Conservation (phyloP, 1,139 yeast species). For the Eremothecium sinecaudum region DNA sequence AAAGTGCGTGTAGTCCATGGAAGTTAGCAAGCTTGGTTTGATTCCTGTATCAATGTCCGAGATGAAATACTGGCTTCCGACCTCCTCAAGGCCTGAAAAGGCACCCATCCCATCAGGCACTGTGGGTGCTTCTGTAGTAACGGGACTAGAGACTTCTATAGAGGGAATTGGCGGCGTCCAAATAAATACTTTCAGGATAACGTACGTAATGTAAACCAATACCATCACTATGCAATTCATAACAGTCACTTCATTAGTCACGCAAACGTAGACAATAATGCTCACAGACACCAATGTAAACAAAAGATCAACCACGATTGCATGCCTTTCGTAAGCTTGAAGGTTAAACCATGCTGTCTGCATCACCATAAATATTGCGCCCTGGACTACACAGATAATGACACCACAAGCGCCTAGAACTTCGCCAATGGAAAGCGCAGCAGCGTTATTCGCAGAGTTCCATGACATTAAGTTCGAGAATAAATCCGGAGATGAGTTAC, state of each 20-base stretch:
- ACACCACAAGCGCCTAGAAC: constrained; percentile 37
- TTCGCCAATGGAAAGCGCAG: constrained; percentile 80
- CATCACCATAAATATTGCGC: constrained; percentile 28
- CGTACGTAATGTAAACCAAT: constrained; percentile 18
- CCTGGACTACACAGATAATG: constrained; percentile 29
- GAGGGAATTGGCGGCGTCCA: constrained; percentile 1
- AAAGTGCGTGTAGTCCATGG: constrained; percentile 25
- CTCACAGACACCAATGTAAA: constrained; percentile 22
- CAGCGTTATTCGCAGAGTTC: constrained; percentile 46
- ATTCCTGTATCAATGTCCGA: constrained; percentile 12
- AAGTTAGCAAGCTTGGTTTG: constrained; percentile 26
- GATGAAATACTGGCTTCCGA: background rate
- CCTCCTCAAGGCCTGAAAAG: constrained; percentile 3
- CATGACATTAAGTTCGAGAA: constrained; percentile 52
- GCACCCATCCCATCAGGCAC: constrained; percentile 1
- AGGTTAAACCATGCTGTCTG: constrained; percentile 16
- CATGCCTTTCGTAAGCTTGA: constrained; percentile 15
- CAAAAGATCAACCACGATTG: constrained; percentile 22
- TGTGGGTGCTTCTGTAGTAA: background rate
- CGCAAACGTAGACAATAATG: constrained; percentile 21
- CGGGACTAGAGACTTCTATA: constrained; percentile 1
- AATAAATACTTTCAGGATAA: constrained; percentile 14
- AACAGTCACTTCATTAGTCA: constrained; percentile 20
- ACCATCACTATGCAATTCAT: constrained; percentile 25
- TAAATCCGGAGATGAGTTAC: constrained; percentile 90